Percentiles rank a stretch among this genome's conserved stretches.
Conservation (phyloP, 345 rosid genomes). For the Iberis pinnata region DNA sequence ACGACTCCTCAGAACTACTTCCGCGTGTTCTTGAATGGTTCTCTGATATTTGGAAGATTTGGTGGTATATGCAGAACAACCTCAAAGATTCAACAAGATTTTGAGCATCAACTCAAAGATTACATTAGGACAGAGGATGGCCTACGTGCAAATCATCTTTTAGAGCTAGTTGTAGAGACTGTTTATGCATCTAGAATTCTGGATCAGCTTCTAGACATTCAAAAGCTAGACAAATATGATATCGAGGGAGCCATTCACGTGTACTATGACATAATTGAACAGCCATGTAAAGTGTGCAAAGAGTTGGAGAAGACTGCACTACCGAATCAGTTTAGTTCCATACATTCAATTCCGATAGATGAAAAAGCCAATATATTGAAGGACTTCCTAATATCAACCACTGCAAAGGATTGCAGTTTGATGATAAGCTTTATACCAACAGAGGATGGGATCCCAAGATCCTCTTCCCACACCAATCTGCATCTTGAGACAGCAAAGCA, state of each 20-base stretch:
- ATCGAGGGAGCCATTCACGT: constrained; percentile 93
- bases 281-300: constrained; percentile 59
- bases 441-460: constrained; percentile 33
- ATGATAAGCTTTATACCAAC: constrained; percentile 67
- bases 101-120: constrained; percentile 56
- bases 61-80: constrained; percentile 48
- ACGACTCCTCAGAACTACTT: constrained; percentile 82
- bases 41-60: constrained; percentile 66
- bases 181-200: constrained; percentile 48
- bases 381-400: constrained; percentile 64
- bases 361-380: constrained; percentile 72
- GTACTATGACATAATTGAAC: constrained; percentile 53
- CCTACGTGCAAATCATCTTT: constrained; percentile 40
- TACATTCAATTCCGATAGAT: constrained; percentile 58
- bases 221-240: constrained; percentile 58
- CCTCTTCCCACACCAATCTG: constrained; percentile 37
- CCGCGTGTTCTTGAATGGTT: constrained; percentile 79
- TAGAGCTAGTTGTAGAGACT: constrained; percentile 67
- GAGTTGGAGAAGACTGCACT: constrained; percentile 29
- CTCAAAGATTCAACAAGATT: constrained; percentile 35
- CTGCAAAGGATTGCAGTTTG: constrained; percentile 85
- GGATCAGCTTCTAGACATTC: constrained; percentile 70
- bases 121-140: constrained; percentile 51
- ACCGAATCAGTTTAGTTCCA: constrained; percentile 25
- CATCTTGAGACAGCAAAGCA: constrained; percentile 62